Evolutionary conservation across 371 early-diverging fungal species (phyloP), one percentile per base, ranked within the genome.

Genomic region (Zychaea mexicana): DNA sequence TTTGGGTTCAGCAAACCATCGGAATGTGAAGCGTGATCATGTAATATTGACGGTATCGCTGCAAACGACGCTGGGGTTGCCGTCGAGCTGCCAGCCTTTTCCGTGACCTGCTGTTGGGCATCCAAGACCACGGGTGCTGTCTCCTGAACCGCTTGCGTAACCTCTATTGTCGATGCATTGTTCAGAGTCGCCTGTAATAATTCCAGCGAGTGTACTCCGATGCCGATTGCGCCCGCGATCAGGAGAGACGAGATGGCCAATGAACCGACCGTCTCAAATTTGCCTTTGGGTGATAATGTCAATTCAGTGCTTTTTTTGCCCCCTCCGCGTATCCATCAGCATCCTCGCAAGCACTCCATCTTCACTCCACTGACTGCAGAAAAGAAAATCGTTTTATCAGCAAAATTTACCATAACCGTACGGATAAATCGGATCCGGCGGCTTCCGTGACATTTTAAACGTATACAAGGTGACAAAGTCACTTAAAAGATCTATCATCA

Each of bases 381-480:
- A n/a, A n/a, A n/a, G n/a, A n/a, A n/a, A n/a, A n/a, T n/a, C n/a
- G n/a, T n/a, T n/a, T 24, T 52, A 15, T 31, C 12, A 19, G 27
- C 26, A 5, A 30, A 27, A 42, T 22, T 62, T 81, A 85, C 86
- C 86, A 70, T 90, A 90, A 22, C 89, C 90, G 62, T 84, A 90
- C 30, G 88, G 88, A 60, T 87, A 85, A 15, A 73, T 42, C 24
- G 62, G 67, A 67, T 89, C 89, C n/a, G 87, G 77, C 0, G 82
- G 80, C 63, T 74, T 78, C 60, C 89, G 76, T 12, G 91, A 88
- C 77, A 80, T 83, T 60, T 83, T 86, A 62, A 87, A 88, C 3
- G 91, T 90, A 62, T 87, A 89, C 19, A 88, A 66, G 7, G 91
- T 90, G 2, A 90, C 89, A 59, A 89, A 71, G 65, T 90, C 91